Evolutionary conservation across 2,329 filamentous ascomycete species (phyloP).

Genomic region (Fusarium buharicum): DNA sequence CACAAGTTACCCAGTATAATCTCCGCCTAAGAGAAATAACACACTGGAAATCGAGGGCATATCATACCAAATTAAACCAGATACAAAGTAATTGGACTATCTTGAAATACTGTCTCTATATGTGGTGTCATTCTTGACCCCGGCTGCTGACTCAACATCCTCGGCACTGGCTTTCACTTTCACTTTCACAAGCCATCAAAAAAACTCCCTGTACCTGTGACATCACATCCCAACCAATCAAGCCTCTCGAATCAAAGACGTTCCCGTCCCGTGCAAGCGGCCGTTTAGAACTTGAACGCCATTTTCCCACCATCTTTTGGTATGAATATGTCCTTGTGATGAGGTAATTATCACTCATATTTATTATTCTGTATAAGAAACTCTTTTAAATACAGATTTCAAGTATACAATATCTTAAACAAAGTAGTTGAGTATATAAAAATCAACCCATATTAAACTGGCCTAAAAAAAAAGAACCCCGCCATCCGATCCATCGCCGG

Average conservation of each 20-base stretch:
- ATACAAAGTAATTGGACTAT: no score
- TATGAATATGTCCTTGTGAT: slow-evolving; percentile 22
- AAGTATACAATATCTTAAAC: no score
- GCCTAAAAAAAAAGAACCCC: slow-evolving; percentile 19
- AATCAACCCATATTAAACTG: no score
- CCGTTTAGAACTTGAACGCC: slow-evolving; percentile 4
- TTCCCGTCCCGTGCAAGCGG: slow-evolving; percentile 31
- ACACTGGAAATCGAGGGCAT: no score
- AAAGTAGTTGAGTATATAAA: not conserved
- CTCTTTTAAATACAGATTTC: no score
- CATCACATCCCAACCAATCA: slow-evolving; percentile 39
- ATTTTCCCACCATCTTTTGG: slow-evolving; percentile 21
- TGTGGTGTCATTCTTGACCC: no score
- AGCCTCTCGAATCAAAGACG: slow-evolving; percentile 21
- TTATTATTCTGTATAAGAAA: not conserved
- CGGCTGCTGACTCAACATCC: slow-evolving; percentile 30
- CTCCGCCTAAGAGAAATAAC: no score
- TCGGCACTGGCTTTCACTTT: slow-evolving; percentile 40
- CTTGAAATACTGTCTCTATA: no score
- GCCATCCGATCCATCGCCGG: slow-evolving; percentile 9
- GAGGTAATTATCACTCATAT: slow-evolving; percentile 1
- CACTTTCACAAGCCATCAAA: slow-evolving; percentile 44
- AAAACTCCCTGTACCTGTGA: slow-evolving; percentile 31
- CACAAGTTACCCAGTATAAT: no score
- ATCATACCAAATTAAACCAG: no score